Conservation (phyloP, 2,329 filamentous ascomycete genomes). For the Stemphylium vesicarium region DNA sequence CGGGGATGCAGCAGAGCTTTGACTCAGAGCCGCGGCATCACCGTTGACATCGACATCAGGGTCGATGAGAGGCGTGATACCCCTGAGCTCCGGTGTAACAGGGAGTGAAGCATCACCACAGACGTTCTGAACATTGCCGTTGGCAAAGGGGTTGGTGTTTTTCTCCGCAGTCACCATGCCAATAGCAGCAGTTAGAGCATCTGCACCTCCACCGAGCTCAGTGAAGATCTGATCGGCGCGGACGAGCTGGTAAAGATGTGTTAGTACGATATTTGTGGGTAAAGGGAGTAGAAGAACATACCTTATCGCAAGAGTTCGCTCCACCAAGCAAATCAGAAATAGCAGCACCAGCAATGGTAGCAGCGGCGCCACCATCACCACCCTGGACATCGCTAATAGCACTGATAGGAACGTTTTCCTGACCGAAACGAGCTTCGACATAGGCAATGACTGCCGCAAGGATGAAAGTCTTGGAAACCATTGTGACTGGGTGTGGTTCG, state of each 20-base stretch:
- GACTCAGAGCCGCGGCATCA: conserved; percentile 66
- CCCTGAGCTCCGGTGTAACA: conserved; percentile 65
- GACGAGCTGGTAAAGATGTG: conserved; percentile 54
- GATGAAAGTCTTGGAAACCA: conserved; percentile 44
- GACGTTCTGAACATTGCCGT: conserved; percentile 64
- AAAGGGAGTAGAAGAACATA: conserved; percentile 27
- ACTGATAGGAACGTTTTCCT: conserved; percentile 66
- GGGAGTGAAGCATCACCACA: conserved; percentile 70
- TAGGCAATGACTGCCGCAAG: conserved; percentile 43
- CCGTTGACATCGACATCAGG: conserved; percentile 65
- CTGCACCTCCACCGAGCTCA: conserved; percentile 64
- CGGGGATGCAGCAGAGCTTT: conserved; percentile 58
- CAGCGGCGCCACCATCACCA: conserved; percentile 65
- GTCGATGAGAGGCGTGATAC: conserved; percentile 72
- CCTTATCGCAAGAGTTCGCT: conserved; percentile 70
- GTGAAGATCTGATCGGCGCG: conserved; percentile 70
- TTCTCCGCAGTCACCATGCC: conserved; percentile 71
- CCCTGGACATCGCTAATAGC: conserved; percentile 61
- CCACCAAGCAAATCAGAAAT: conserved; percentile 68
- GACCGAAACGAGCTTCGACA: conserved; percentile 61
- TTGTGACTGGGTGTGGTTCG: conserved; percentile 18
- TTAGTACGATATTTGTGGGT: background rate
- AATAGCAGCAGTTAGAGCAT: conserved; percentile 66
- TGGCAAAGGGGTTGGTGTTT: conserved; percentile 73
- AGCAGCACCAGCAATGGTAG: conserved; percentile 67